Evolutionary conservation across 1,139 yeast species (phyloP).

Genomic region (Yamadazyma blattariae): DNA sequence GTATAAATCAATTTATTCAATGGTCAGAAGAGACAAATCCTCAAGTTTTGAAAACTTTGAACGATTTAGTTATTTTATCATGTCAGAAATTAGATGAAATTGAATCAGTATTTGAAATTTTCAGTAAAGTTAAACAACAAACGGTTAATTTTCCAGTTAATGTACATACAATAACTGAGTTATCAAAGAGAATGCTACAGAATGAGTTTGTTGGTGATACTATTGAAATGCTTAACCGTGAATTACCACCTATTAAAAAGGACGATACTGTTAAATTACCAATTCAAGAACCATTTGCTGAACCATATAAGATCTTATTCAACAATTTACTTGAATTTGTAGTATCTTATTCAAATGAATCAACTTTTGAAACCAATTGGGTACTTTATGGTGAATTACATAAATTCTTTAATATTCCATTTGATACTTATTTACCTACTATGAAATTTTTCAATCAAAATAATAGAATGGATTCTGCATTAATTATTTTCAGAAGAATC

Average conservation of each 20-base stretch:
- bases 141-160: constrained; percentile 27
- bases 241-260: constrained; percentile 49
- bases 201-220: constrained; percentile 56
- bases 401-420: constrained; percentile 58
- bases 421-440: constrained; percentile 57
- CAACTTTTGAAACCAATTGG: constrained; percentile 56
- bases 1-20: constrained; percentile 21
- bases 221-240: constrained; percentile 57
- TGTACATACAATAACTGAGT: constrained; percentile 43
- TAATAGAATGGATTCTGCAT: constrained; percentile 62
- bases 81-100: constrained; percentile 20
- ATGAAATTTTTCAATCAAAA: constrained; percentile 58
- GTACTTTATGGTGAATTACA: constrained; percentile 59
- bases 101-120: constrained; percentile 28
- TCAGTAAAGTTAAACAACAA: constrained; percentile 38
- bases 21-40: constrained; percentile 37
- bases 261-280: constrained; percentile 29
- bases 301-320: constrained; percentile 30
- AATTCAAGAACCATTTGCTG: constrained; percentile 22
- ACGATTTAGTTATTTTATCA: constrained; percentile 26
- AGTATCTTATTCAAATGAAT: constrained; percentile 37
- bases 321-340: constrained; percentile 47
- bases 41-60: constrained; percentile 26
- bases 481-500: constrained; percentile 62
- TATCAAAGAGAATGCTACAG: constrained; percentile 46